Percentiles rank a stretch among this genome's conserved stretches.
These are phyloP conservation scores for Hypoxylon lienhwacheense DNA, from an alignment of 495 filamentous ascomycete genomes.

Conservation along the genomic window DNA sequence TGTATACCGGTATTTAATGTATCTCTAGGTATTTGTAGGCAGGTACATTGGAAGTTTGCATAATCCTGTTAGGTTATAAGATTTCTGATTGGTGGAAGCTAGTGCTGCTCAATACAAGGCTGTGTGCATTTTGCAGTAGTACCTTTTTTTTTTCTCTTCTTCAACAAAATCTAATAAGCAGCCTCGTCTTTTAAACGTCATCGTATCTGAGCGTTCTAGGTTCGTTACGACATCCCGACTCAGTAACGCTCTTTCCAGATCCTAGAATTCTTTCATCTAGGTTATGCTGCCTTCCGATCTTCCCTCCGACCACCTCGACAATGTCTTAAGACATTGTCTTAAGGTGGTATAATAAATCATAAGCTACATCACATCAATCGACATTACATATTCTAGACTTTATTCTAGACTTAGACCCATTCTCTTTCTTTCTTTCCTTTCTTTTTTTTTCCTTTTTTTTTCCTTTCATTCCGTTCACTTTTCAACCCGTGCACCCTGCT, in stretches of 20 bases:
- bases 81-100: conserved; percentile 21
- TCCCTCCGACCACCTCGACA: conserved; percentile 2
- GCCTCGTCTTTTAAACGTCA: conserved; percentile 18
- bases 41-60: too few species aligned
- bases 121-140: conserved; percentile 15
- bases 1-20: too few species aligned
- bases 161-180: conserved; percentile 18
- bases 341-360: conserved; percentile 14
- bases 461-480: neutral
- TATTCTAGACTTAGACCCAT: too few species aligned
- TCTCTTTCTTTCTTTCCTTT: neutral
- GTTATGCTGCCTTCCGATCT: conserved; percentile 11
- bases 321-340: conserved; percentile 31
- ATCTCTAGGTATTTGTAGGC: too few species aligned
- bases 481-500: too few species aligned
- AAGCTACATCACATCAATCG: neutral
- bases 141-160: too few species aligned
- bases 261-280: neutral
- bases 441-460: conserved; percentile 3
- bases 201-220: neutral
- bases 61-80: too few species aligned
- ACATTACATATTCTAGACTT: neutral
- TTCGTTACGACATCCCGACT: neutral
- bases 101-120: conserved; percentile 23
- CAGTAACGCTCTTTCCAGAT: neutral